phyloP scores from a whole-genome alignment of 2,329 filamentous ascomycete genomes.

The Hypoxylon rubiginosum region DNA sequence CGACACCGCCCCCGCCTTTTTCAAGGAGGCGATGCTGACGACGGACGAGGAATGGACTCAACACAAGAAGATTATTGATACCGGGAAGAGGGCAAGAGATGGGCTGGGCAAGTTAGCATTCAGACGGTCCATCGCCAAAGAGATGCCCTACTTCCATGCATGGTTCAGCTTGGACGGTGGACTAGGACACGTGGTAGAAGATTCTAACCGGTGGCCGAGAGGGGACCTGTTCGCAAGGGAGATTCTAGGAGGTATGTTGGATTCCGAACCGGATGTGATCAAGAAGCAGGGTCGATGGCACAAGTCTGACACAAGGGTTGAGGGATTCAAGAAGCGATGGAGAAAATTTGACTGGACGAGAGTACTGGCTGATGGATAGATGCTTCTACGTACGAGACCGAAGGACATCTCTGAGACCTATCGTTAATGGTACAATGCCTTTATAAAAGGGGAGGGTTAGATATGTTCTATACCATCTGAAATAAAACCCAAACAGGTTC shows the following conservation, averaged over 20 bases:
- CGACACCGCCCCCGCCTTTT: constrained; percentile 92
- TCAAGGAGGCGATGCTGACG: constrained; percentile 91
- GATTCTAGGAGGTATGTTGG: constrained; percentile 91
- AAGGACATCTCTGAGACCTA: too few relatives aligned
- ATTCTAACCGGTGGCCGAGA: constrained; percentile 84
- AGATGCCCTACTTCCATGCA: constrained; percentile 98
- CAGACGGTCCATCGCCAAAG: constrained; percentile 84
- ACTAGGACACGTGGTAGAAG: constrained; percentile 91
- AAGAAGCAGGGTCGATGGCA: constrained; percentile 93
- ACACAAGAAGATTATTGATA: constrained; percentile 95
- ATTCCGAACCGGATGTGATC: constrained; percentile 82
- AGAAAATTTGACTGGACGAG: constrained; percentile 90
- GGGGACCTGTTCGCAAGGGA: constrained; percentile 95
- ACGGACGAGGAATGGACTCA: constrained; percentile 95
- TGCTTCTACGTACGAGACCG: constrained; percentile 1
- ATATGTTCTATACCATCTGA: neutral
- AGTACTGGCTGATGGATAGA: constrained; percentile 61
- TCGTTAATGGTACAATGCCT: too few relatives aligned
- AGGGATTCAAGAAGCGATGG: constrained; percentile 87
- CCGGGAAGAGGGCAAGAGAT: constrained; percentile 72
- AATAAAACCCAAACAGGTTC: neutral
- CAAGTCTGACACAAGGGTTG: constrained; percentile 76
- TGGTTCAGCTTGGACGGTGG: constrained; percentile 96
- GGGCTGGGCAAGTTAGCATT: constrained; percentile 87
- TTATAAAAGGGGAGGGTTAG: too few relatives aligned